phyloP scores from a whole-genome alignment of 2,329 filamentous ascomycete species.

The Trichoderma afroharzianum region DNA sequence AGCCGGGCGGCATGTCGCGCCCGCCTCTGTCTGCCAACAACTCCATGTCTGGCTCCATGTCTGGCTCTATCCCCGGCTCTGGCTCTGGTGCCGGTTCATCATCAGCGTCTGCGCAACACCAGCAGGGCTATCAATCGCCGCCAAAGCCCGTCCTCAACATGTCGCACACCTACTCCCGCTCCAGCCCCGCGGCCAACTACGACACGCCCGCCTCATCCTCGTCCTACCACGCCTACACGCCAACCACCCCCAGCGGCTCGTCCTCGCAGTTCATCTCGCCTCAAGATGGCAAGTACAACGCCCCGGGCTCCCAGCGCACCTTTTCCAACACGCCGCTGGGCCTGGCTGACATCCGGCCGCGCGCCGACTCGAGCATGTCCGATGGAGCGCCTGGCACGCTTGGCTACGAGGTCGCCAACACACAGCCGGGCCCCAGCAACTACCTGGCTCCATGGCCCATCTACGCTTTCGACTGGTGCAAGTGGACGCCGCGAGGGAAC shows the following conservation, averaged over 20 bases:
- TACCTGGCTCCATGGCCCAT: constrained; percentile 92
- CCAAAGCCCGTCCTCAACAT: constrained; percentile 59
- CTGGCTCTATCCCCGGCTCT: constrained; percentile 22
- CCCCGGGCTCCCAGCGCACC: constrained; percentile 56
- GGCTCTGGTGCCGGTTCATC: constrained; percentile 30
- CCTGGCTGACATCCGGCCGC: constrained; percentile 84
- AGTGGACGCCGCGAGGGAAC: constrained; percentile 80
- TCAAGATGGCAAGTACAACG: constrained; percentile 52
- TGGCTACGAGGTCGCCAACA: constrained; percentile 63
- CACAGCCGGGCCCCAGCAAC: constrained; percentile 75
- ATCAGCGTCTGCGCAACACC: constrained; percentile 20
- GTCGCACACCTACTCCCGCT: constrained; percentile 77
- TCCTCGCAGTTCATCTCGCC: constrained; percentile 64
- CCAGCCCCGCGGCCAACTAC: constrained; percentile 67
- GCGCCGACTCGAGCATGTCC: constrained; percentile 75
- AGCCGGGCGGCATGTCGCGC: constrained; percentile 49
- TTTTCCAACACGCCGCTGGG: constrained; percentile 84
- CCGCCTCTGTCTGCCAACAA: constrained; percentile 41
- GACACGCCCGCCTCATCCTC: constrained; percentile 54
- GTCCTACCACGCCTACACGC: constrained; percentile 53
- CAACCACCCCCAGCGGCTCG: constrained; percentile 60
- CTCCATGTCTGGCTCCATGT: constrained; percentile 38
- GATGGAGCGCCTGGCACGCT: constrained; percentile 63
- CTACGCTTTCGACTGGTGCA: constrained; percentile 99
- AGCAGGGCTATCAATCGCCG: background rate